Conservation (phyloP, 176 grass and related monocot species). For the Typha latifolia region DNA sequence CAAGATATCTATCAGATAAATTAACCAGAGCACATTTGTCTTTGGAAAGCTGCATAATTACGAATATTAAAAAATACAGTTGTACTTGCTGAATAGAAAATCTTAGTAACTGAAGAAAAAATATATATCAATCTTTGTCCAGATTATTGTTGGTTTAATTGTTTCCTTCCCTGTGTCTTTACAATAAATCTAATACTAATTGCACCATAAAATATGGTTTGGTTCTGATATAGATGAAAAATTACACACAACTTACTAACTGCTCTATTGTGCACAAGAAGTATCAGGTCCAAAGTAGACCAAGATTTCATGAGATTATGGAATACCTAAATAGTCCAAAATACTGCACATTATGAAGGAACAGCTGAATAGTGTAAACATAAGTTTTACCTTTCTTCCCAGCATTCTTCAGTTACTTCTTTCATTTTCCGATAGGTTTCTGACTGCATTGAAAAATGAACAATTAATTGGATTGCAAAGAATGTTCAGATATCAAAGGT, state of each 20-base stretch:
- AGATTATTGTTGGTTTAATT: no score
- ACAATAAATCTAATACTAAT: no score
- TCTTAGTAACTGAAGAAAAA: not conserved
- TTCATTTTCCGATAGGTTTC: conserved; percentile 92
- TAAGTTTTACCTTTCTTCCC: conserved; percentile 58
- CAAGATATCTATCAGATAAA: conserved; percentile 86
- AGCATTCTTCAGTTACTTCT: conserved; percentile 63
- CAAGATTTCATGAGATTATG: no score
- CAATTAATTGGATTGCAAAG: conserved; percentile 21
- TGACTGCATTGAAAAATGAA: conserved; percentile 33
- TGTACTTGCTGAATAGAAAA: not conserved
- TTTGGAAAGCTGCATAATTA: conserved; percentile 57
- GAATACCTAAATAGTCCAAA: not conserved
- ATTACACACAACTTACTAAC: no score
- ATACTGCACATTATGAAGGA: not conserved
- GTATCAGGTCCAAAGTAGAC: no score
- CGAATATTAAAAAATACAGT: not conserved
- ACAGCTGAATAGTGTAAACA: not conserved
- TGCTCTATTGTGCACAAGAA: no score
- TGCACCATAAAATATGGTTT: no score
- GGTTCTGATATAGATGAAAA: no score
- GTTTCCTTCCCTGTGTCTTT: no score
- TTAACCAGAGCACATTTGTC: conserved; percentile 85
- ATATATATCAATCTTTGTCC: no score
- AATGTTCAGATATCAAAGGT: conserved; percentile 9